These are phyloP conservation scores for Crotalaria pallida DNA, from an alignment of 306 rosid genomes.

Conservation along the genomic window DNA sequence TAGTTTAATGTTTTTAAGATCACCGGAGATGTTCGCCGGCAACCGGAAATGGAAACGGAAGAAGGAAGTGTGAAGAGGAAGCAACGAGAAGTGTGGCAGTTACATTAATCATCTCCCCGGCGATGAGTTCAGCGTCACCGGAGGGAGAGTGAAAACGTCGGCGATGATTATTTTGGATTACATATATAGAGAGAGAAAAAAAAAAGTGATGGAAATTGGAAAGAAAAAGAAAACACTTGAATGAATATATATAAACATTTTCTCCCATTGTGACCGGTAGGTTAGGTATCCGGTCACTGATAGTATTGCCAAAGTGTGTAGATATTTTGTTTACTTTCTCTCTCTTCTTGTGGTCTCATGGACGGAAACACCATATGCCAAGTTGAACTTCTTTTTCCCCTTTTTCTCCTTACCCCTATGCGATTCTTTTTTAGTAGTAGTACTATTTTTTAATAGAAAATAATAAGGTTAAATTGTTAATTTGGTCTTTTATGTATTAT, in stretches of 20 bases:
- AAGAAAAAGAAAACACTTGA: constrained; percentile 50
- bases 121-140: constrained; percentile 27
- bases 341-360: constrained; percentile 23
- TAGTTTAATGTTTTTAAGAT: background rate
- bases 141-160: constrained; percentile 33
- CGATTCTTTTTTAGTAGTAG: too few relatives aligned
- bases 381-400: background rate
- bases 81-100: background rate
- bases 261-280: constrained; percentile 42
- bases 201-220: constrained; percentile 45
- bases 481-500: too few relatives aligned
- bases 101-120: constrained; percentile 26
- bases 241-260: constrained; percentile 48
- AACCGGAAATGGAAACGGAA: background rate
- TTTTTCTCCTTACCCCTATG: background rate
- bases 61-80: background rate
- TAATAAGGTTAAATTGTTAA: too few relatives aligned
- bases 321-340: constrained; percentile 9
- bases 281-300: constrained; percentile 54
- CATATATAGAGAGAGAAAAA: constrained; percentile 17
- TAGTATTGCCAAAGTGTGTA: constrained; percentile 7
- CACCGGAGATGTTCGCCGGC: constrained; percentile 27
- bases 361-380: constrained; percentile 28
- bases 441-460: too few relatives aligned
- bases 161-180: constrained; percentile 38